Percentiles rank a stretch among this genome's conserved stretches.
Conservation (phyloP, 179 eudicot species). For the Spergularia azorica region DNA sequence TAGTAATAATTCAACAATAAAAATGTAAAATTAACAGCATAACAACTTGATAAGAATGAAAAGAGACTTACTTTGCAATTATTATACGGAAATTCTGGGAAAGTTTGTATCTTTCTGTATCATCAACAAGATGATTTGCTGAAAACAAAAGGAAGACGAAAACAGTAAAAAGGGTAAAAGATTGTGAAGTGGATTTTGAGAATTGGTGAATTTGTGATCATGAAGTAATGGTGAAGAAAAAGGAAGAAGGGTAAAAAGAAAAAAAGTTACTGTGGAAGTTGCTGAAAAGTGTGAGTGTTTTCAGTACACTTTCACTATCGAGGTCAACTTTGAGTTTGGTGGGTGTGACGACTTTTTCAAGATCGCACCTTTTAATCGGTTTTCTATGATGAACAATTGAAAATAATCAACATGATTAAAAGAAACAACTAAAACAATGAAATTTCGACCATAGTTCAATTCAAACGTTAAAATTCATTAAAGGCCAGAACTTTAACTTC, state of each 20-base stretch:
- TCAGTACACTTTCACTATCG: not conserved
- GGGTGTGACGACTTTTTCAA: too few species aligned
- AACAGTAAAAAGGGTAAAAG: not conserved
- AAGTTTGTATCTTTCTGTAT: not conserved
- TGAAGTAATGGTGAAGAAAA: not conserved
- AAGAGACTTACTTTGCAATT: not conserved
- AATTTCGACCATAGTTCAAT: too few species aligned
- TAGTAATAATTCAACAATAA: not conserved
- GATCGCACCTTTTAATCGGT: too few species aligned
- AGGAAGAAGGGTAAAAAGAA: not conserved
- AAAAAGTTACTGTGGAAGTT: not conserved
- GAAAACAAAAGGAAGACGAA: not conserved
- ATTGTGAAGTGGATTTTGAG: not conserved
- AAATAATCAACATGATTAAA: too few species aligned
- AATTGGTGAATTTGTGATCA: slow-evolving; percentile 6
- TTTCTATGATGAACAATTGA: too few species aligned
- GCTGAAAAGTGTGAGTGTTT: not conserved
- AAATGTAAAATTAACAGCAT: not conserved
- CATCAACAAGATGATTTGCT: not conserved
- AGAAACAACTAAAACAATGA: too few species aligned
- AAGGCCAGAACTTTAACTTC: too few species aligned
- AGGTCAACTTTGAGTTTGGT: not conserved
- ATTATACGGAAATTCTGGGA: not conserved
- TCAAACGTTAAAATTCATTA: too few species aligned
- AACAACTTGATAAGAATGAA: not conserved